phyloP scores from a whole-genome alignment of 192 early-diverging fungal genomes.

The Linderina pennispora region DNA sequence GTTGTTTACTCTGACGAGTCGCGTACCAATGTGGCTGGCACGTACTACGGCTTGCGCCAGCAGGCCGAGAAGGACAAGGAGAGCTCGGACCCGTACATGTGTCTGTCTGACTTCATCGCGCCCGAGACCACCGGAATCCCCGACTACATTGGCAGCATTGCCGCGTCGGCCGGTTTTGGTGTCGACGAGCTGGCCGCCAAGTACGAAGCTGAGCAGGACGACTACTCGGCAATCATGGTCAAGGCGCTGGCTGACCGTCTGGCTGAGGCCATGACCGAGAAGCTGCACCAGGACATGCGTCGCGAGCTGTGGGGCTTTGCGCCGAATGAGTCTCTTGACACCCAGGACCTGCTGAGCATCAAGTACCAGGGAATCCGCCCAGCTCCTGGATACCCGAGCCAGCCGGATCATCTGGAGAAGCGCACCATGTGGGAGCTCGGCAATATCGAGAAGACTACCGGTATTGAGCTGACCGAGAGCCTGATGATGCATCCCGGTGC shows the following conservation, averaged over 20 bases:
- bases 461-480: slow-evolving; percentile 86
- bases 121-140: slow-evolving; percentile 65
- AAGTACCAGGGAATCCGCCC: slow-evolving; percentile 95
- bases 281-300: slow-evolving; percentile 85
- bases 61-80: slow-evolving; percentile 84
- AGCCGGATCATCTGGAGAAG: slow-evolving; percentile 96
- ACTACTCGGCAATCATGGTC: slow-evolving; percentile 90
- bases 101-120: slow-evolving; percentile 88
- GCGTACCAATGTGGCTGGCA: slow-evolving; percentile 56
- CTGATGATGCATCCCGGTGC: slow-evolving; percentile 92
- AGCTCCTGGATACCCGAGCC: slow-evolving; percentile 91
- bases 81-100: slow-evolving; percentile 76
- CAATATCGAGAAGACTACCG: slow-evolving; percentile 70
- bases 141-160: slow-evolving; percentile 89
- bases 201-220: slow-evolving; percentile 77
- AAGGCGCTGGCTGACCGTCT: slow-evolving; percentile 93
- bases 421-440: slow-evolving; percentile 86
- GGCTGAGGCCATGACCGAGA: slow-evolving; percentile 88
- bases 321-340: slow-evolving; percentile 60
- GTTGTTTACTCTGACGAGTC: slow-evolving; percentile 76
- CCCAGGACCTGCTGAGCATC: slow-evolving; percentile 80
- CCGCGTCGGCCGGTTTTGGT: slow-evolving; percentile 86
- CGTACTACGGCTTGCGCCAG: slow-evolving; percentile 85
- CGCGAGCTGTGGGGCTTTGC: slow-evolving; percentile 87
- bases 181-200: slow-evolving; percentile 80